A percentile compares a stretch with the other conserved stretches of the same genome.
Conservation (phyloP, 805 yeast genomes). For the Nakazawaea wyomingensis region DNA sequence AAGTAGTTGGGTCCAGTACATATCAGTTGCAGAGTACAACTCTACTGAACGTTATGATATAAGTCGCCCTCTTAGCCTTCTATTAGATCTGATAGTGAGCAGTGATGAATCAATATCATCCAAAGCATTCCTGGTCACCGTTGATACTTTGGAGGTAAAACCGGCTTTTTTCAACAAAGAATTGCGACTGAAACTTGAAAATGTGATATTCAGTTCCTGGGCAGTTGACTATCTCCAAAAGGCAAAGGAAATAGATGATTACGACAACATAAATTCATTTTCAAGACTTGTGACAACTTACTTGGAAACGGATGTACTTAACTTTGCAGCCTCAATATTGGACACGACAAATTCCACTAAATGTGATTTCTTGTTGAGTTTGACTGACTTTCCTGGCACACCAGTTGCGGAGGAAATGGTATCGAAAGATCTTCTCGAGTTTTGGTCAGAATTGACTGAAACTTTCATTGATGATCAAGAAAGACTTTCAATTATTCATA, state of each 20-base stretch:
- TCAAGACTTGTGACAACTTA: constrained; percentile 40
- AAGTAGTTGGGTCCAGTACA: constrained; percentile 31
- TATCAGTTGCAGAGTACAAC: constrained; percentile 31
- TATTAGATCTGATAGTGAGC: constrained; percentile 16
- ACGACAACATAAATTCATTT: constrained; percentile 36
- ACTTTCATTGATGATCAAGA: constrained; percentile 46
- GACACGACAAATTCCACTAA: constrained; percentile 32
- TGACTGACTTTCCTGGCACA: constrained; percentile 51
- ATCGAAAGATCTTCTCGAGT: constrained; percentile 50
- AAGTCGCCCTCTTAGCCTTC: constrained; percentile 14
- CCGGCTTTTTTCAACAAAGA: constrained; percentile 32
- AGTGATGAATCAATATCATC: constrained; percentile 14
- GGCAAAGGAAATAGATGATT: constrained; percentile 27
- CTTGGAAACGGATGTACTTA: constrained; percentile 41
- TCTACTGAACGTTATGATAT: constrained; percentile 24
- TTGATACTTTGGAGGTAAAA: constrained; percentile 42
- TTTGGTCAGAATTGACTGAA: constrained; percentile 68
- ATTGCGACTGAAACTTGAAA: constrained; percentile 26
- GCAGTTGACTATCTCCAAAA: constrained; percentile 34
- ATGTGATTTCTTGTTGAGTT: constrained; percentile 41
- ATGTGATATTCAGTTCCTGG: constrained; percentile 40
- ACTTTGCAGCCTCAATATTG: constrained; percentile 34
- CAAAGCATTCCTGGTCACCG: constrained; percentile 29
- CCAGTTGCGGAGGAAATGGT: constrained; percentile 59
- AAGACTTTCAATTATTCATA: constrained; percentile 24